Evolutionary conservation across 805 yeast genomes (phyloP).

Genomic region (Kluyveromyces lactis): DNA sequence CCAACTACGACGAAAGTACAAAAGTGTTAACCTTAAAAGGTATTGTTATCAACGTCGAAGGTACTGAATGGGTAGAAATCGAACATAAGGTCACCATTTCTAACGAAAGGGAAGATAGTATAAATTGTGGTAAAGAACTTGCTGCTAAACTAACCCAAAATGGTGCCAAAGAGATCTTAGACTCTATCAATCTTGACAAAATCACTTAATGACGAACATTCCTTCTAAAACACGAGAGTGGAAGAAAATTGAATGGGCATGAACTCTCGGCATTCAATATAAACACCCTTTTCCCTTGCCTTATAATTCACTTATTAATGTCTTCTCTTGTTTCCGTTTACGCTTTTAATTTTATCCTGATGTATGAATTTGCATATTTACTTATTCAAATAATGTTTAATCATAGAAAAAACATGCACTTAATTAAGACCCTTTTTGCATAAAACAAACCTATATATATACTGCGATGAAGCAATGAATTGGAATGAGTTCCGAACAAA

Average conservation of each 20-base stretch:
- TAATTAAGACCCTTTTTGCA: neutral
- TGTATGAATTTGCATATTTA: too few species aligned
- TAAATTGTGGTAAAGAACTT: slow-evolving; percentile 55
- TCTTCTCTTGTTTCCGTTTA: too few species aligned
- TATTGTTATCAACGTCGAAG: slow-evolving; percentile 80
- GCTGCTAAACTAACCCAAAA: slow-evolving; percentile 57
- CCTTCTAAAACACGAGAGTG: neutral
- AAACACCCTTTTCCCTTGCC: too few species aligned
- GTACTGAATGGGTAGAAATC: slow-evolving; percentile 58
- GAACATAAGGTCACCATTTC: slow-evolving; percentile 21
- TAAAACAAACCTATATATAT: too few species aligned
- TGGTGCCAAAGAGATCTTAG: slow-evolving; percentile 82
- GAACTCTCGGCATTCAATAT: too few species aligned
- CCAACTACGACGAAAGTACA: slow-evolving; percentile 42
- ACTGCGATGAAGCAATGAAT: too few species aligned
- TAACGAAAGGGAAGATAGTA: slow-evolving; percentile 54
- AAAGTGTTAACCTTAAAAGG: slow-evolving; percentile 49
- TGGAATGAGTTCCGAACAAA: too few species aligned
- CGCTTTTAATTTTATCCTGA: too few species aligned
- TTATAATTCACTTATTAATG: too few species aligned
- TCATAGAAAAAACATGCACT: neutral
- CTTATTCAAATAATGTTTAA: neutral
- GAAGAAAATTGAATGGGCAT: too few species aligned
- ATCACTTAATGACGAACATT: slow-evolving; percentile 30
- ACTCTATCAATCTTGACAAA: slow-evolving; percentile 65